phyloP scores from a whole-genome alignment of 208 protist species.

The Trypanosoma avium region DNA sequence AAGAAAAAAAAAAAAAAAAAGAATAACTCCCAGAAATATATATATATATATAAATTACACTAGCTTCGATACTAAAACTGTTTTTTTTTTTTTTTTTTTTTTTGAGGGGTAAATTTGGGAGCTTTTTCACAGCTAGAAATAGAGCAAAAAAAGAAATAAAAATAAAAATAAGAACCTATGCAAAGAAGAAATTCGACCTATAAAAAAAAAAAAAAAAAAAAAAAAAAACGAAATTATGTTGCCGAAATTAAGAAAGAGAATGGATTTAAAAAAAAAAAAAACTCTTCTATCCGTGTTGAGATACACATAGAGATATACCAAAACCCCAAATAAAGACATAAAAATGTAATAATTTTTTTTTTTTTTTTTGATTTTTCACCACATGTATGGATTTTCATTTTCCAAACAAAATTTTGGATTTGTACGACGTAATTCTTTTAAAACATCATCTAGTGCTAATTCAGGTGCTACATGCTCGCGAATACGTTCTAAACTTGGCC shows the following conservation, averaged over 20 bases:
- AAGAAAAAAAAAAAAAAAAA: background rate
- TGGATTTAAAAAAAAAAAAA: slow-evolving; percentile 3
- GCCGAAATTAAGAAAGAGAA: background rate
- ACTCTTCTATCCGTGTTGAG: too few species aligned
- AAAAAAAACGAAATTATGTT: background rate
- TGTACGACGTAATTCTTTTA: slow-evolving; percentile 27
- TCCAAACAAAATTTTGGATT: background rate
- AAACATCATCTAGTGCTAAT: slow-evolving; percentile 28
- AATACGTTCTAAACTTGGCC: slow-evolving; percentile 42
- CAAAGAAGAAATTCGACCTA: background rate
- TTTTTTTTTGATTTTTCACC: background rate
- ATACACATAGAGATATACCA: too few species aligned
- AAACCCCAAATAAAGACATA: background rate
- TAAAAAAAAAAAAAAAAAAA: slow-evolving; percentile 12
- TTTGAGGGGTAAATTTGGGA: too few species aligned
- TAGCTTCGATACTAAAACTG: too few species aligned
- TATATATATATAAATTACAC: too few species aligned
- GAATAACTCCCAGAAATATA: too few species aligned
- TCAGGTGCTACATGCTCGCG: slow-evolving; percentile 41
- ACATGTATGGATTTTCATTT: slow-evolving; percentile 6
- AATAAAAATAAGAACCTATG: background rate
- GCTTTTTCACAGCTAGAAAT: too few species aligned
- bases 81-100: too few species aligned
- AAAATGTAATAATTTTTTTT: background rate
- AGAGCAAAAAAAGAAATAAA: too few species aligned